Conservation (phyloP, 164 flowering plant genomes). For the Aristolochia californica region DNA sequence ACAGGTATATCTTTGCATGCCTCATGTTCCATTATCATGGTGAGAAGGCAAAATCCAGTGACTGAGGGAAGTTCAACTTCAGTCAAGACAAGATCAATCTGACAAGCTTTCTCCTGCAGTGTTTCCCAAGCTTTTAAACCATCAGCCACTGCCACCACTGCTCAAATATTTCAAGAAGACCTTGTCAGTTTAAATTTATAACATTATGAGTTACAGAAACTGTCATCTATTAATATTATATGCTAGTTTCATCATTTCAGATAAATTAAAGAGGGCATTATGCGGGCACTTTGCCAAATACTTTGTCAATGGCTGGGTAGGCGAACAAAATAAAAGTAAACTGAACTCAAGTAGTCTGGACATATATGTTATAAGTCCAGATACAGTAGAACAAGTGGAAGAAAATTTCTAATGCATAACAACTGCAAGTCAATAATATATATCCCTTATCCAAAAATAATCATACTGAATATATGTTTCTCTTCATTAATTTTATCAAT, state of each 20-base stretch:
- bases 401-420: no score
- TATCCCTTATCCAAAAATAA: no score
- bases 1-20: conserved; percentile 85
- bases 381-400: no score
- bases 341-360: neutral
- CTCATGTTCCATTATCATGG: conserved; percentile 72
- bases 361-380: no score
- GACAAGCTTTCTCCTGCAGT: conserved; percentile 51
- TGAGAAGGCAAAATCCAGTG: conserved; percentile 76
- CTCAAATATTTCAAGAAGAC: conserved; percentile 9
- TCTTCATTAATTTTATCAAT: no score
- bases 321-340: neutral
- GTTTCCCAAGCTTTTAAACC: conserved; percentile 94
- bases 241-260: neutral
- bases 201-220: neutral
- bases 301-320: neutral
- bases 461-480: no score
- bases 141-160: conserved; percentile 83
- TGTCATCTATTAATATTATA: no score
- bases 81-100: conserved; percentile 69
- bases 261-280: neutral
- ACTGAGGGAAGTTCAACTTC: conserved; percentile 85
- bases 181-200: neutral
- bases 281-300: neutral
- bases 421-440: no score